Base-by-base conservation (phyloP, 441 rosid genomes). In the California macrophylla region DNA sequence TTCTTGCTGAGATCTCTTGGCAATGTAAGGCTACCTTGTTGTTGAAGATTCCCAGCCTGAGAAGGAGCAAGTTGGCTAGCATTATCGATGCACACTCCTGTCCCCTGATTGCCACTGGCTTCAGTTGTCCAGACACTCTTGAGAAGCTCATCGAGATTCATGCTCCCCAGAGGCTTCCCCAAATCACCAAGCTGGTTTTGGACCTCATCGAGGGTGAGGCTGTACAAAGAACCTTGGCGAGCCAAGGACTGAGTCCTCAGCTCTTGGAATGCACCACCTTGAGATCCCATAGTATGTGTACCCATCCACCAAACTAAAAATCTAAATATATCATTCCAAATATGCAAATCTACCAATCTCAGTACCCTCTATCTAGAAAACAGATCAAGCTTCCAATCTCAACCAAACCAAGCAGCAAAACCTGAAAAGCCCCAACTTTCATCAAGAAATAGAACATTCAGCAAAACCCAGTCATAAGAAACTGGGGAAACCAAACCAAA, bases 101-200 rank as follows among this genome's bases (percentile, higher is more conserved):
- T 30, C 5, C 34, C 34, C 3, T 4, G 34, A 30, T 38, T 38
- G 45, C 12, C 45, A 38, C 13, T 38, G 61, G 89, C 83, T 82
- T 89, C 96, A 70, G 80, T 86, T 2, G 87, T 82, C 86, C 84
- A 85, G 18, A 90, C 87, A 72, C 76, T 88, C 83, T 84, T 87
- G 45, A 90, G 87, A 78, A 86, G 90, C 80, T 90, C 96, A 20
- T 90, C 96, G 8, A 90, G 86, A 80, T 90, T 90, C 93, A 90
- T 90, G 81, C 96, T 90, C 70, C 85, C 82, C 29, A 87, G 74
- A 12, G 96, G 93, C 65, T 90, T 90, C 72, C 91, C 96, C 71
- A 86, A 61, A 75, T 88, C 89, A 61, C 89, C 86, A 76, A 90
- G 70, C 75, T 88, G 96, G 75, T 75, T 78, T 77, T 90, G 88